Base-by-base conservation (phyloP, 345 rosid genomes). In the Barbarea vulgaris region DNA sequence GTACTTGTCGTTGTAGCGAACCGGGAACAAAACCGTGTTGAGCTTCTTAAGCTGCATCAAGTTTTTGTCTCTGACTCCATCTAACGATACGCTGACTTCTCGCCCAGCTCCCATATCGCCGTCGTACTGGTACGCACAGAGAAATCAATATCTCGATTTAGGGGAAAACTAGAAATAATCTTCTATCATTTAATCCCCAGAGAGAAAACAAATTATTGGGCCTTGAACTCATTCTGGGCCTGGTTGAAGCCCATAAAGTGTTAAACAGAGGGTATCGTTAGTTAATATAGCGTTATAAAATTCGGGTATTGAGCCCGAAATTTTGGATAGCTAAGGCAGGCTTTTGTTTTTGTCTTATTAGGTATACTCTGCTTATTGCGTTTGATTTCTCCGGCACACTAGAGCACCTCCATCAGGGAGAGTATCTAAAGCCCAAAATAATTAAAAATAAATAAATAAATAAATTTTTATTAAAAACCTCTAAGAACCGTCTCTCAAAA, bases 11-110 rank as follows among this genome's bases (percentile, higher is more conserved):
- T 88, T 93, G 85, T 95, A 93, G 59, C 93, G 94, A 85, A 92
- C 91, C 27, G 98, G 91, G 85, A 95, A 95, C 81, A 95, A 83
- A 54, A 84, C 96, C 24, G 88, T 83, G 79, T 95, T 95, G 83
- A 95, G 96, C 79, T 90, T 95, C 94, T 86, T 90, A 10, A 93
- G 91, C 87, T 89, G 97, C 99, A 90, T 95, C 87, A 88, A 58
- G 85, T 90, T 95, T 89, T 95, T 95, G 89, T 95, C 98, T 67
- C 98, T 87, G 70, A 95, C 96, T 24, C 83, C 97, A 69, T 95
- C 99, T 18, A 95, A 83, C 50, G 97, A 95, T 81, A 93, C 79
- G 31, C 89, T 76, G 69, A 83, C 84, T 64, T 83, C 96, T 30
- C 97, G 83, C 34, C 96, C 96, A 50, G 83, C 85, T 58, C 91